Evolutionary conservation across 1,284 basidiomycete genomes (phyloP).

Genomic region (Ganoderma lingzhi): DNA sequence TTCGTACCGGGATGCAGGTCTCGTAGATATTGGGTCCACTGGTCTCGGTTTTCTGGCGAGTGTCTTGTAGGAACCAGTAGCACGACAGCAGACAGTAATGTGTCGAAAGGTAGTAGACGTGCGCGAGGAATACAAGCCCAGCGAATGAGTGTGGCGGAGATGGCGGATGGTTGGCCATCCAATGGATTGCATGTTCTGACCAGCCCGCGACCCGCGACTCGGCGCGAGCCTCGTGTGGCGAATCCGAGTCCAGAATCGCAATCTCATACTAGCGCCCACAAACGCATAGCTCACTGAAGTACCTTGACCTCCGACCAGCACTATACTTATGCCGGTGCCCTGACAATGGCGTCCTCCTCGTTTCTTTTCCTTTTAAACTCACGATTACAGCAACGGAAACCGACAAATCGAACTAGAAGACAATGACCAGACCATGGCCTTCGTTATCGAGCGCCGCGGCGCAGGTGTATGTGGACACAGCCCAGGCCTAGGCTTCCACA

Average conservation of each 20-base stretch:
- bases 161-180: slow-evolving; percentile 12
- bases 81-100: background rate
- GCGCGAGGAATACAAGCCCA: background rate
- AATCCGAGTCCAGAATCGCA: no score
- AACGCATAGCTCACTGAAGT: no score
- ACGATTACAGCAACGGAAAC: background rate
- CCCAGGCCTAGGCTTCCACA: background rate
- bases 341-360: background rate
- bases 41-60: slow-evolving; percentile 38
- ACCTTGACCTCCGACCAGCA: background rate
- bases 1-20: background rate
- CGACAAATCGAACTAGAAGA: background rate
- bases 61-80: slow-evolving; percentile 38
- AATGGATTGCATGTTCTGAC: slow-evolving; percentile 7
- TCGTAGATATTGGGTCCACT: background rate
- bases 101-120: background rate
- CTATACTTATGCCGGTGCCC: background rate
- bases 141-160: slow-evolving; percentile 5
- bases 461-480: background rate
- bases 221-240: no score
- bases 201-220: no score
- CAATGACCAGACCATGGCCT: background rate
- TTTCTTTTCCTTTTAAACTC: background rate
- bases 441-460: background rate
- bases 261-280: no score